These are phyloP conservation scores for Eucalyptus curtisii DNA, from an alignment of 345 rosid genomes.

Conservation along the genomic window DNA sequence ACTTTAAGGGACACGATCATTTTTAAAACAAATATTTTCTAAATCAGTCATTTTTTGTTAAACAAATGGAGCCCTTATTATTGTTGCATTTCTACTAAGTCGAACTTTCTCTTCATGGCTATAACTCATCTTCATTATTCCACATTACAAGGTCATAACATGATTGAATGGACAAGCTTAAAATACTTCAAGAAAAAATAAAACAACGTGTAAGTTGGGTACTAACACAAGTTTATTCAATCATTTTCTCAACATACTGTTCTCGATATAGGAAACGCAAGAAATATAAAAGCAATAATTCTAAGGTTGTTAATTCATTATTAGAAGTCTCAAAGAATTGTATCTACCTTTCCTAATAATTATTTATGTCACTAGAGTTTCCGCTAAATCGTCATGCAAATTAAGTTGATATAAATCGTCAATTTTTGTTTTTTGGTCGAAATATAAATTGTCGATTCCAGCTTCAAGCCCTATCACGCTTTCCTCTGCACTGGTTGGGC, in stretches of 20 bases:
- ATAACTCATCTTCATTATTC: not conserved
- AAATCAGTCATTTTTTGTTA: too few relatives aligned
- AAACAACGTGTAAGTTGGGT: not conserved
- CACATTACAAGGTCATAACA: not conserved
- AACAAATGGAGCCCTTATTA: rapidly evolving
- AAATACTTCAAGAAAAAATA: not conserved
- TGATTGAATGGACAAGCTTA: not conserved
- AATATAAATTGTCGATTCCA: too few relatives aligned
- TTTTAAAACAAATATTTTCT: rapidly evolving
- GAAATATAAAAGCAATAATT: not conserved
- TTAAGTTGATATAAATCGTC: too few relatives aligned
- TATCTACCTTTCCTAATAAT: not conserved
- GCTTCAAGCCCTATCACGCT: not conserved
- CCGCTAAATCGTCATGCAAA: too few relatives aligned
- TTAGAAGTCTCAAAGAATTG: not conserved
- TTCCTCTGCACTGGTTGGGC: not conserved
- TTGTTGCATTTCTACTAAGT: too few relatives aligned
- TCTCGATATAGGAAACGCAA: not conserved
- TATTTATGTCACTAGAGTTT: not conserved
- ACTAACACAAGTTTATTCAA: not conserved
- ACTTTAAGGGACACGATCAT: rapidly evolving
- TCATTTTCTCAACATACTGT: not conserved
- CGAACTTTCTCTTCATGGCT: too few relatives aligned
- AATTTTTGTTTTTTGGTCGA: too few relatives aligned
- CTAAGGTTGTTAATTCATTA: not conserved